Evolutionary conservation across 805 yeast species (phyloP).

Genomic region (Hanseniaspora clermontiae): DNA sequence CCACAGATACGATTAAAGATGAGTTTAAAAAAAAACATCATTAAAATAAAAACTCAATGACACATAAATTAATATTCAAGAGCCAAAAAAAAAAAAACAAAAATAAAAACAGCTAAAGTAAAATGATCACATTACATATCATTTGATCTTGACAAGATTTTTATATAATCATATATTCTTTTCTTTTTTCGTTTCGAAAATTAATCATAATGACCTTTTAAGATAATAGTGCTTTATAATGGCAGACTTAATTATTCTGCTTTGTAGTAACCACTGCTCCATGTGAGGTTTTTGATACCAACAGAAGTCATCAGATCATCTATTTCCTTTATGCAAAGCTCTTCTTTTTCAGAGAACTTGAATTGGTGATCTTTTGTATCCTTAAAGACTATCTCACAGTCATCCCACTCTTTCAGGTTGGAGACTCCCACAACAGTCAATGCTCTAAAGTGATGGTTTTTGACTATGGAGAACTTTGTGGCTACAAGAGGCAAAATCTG

Average conservation of each 20-base stretch:
- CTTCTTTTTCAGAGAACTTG: constrained; percentile 33
- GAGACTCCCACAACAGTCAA: constrained; percentile 72
- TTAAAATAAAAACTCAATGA: not conserved
- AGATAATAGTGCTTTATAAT: not conserved
- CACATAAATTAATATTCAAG: not conserved
- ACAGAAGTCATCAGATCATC: constrained; percentile 34
- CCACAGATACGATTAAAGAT: constrained; percentile 6
- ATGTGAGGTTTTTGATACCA: constrained; percentile 47
- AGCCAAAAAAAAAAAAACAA: not conserved
- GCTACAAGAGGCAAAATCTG: constrained; percentile 58
- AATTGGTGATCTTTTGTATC: constrained; percentile 29
- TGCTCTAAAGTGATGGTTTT: constrained; percentile 43
- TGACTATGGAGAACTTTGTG: constrained; percentile 55
- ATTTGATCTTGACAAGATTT: too few relatives aligned
- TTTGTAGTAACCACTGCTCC: constrained; percentile 37
- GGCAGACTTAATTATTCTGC: not conserved
- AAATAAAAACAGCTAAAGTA: not conserved
- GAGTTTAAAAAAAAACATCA: not conserved
- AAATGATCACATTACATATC: not conserved
- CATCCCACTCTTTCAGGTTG: constrained; percentile 45
- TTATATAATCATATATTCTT: too few relatives aligned
- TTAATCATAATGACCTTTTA: not conserved
- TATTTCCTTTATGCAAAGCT: constrained; percentile 32
- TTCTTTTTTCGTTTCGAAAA: not conserved
- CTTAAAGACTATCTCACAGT: constrained; percentile 50